Evolutionary conservation across 768 basidiomycete genomes (phyloP), one percentile per base, ranked within the genome.

Genomic region (Tylopilus intermedius): DNA sequence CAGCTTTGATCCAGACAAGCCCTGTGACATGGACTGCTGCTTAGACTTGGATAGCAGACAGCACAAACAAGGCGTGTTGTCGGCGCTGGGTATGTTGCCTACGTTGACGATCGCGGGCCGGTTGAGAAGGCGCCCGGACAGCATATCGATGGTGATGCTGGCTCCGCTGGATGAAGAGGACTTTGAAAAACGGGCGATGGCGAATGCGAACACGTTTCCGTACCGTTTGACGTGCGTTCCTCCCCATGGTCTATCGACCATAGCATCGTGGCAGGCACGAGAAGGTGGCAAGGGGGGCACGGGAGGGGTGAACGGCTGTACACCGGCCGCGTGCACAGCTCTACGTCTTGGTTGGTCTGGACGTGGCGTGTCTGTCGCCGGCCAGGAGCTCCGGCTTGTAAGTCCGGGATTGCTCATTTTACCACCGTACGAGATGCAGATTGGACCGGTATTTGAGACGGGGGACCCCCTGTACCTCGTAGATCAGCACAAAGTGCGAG

Each of bases 391-490:
- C 0, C 55, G 65, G 8, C 49, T 67, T 3, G 56, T 67, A 41
- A 55, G 60, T 38, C 65, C 63, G 1, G 62, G 53, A 1, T 32
- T 67, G n/a, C 37, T 56, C 10, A 47, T 69, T n/a, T 40, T 67
- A 6, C 57, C 58, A n/a, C 67, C 67, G 15, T 61, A 47, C 46
- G 66, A 67, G 30, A 69, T 67, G 66, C 56, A 69, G 42, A 21
- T 58, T 14, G 67, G 65, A 6, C 67, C 66, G 8, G 54, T 54
- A 6, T 66, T 69, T 29, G 66, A 67, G 45, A 55, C 38, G 43
- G 67, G 60, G 8, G 14, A 59, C 24, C 47, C 60, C 15, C 29
- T 64, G 39, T 64, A 62, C 40, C 27, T 38, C 14, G 9, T 66
- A 43, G 61, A 61, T 26, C 33, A 3, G 33, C 15, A 21, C 29